A percentile compares a stretch with the other conserved stretches of the same genome.
phyloP scores from a whole-genome alignment of 176 grass and related monocot genomes.

The Dactylis glomerata region DNA sequence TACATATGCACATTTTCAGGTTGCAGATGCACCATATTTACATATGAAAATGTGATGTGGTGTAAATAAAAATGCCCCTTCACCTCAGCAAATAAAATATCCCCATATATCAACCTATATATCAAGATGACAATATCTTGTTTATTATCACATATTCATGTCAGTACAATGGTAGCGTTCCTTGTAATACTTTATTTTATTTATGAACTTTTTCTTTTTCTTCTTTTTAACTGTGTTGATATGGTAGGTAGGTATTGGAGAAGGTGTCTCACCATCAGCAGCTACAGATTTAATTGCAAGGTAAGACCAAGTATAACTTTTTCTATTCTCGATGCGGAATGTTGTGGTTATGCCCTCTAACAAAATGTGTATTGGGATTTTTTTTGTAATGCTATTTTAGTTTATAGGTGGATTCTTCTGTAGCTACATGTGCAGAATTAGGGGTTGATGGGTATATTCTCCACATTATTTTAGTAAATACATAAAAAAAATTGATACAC shows the following conservation, averaged over 20 bases:
- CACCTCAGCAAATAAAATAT: constrained; percentile 11
- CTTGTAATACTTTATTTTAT: background rate
- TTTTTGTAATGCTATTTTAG: background rate
- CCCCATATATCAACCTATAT: constrained; percentile 4
- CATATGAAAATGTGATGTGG: background rate
- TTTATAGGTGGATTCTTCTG: background rate
- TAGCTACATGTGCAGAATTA: background rate
- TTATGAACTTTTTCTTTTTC: constrained; percentile 16
- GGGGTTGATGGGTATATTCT: background rate
- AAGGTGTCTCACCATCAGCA: constrained; percentile 99
- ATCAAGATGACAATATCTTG: background rate
- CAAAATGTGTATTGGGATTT: background rate
- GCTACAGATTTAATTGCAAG: constrained; percentile 97
- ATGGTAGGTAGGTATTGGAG: constrained; percentile 91
- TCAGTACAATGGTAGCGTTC: background rate
- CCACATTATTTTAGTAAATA: background rate
- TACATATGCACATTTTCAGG: background rate
- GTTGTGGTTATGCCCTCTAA: constrained; percentile 10
- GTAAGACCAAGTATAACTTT: constrained; percentile 32
- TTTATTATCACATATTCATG: constrained; percentile 7
- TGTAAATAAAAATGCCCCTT: background rate
- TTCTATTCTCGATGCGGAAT: constrained; percentile 21
- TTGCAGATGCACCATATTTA: background rate
- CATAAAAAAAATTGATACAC: background rate
- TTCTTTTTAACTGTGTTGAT: constrained; percentile 30